Evolutionary conservation across 106 monocot species (phyloP).

Genomic region (Allium cepa): DNA sequence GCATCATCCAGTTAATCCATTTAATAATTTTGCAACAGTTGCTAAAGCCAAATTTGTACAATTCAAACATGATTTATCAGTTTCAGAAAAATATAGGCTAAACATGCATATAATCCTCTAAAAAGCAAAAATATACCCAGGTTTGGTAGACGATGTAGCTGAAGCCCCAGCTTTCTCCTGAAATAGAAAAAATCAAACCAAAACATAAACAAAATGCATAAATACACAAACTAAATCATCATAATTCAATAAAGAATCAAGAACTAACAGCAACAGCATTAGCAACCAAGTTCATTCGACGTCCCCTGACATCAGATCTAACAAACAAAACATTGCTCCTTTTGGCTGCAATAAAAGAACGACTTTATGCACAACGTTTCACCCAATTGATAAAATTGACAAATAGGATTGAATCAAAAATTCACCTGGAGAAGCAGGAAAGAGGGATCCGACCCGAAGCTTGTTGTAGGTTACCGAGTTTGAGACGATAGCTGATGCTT

Average conservation of each 20-base stretch:
- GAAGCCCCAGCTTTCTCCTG: not conserved
- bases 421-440: not conserved
- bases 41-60: too few species aligned
- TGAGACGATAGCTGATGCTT: slow-evolving; percentile 1
- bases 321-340: not conserved
- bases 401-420: not conserved
- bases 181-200: slow-evolving; percentile 1
- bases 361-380: not conserved
- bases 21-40: too few species aligned
- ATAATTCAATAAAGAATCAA: not conserved
- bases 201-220: not conserved
- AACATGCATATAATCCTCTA: not conserved
- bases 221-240: not conserved
- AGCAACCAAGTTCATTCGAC: not conserved
- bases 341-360: not conserved
- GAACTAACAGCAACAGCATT: slow-evolving; percentile 1
- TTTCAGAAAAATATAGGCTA: not conserved
- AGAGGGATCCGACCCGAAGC: slow-evolving; percentile 3
- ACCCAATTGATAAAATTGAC: not conserved
- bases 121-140: not conserved
- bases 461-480: not conserved
- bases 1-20: too few species aligned
- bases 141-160: not conserved
- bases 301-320: slow-evolving; percentile 4
- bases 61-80: not conserved